Evolutionary conservation across 2,329 filamentous ascomycete species (phyloP).

Genomic region (Onygenales sp.): DNA sequence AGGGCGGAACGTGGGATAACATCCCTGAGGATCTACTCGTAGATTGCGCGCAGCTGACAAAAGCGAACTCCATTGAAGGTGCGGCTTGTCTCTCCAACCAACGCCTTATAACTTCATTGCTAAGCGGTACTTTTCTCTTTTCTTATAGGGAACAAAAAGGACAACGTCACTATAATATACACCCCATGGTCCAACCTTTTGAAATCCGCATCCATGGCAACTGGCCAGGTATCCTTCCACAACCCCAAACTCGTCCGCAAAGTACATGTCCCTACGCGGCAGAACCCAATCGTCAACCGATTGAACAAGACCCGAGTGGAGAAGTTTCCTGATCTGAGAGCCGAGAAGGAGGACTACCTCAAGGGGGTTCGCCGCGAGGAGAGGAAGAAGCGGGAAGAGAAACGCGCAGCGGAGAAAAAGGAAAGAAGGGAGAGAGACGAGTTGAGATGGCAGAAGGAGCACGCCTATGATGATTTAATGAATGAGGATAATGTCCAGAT

Average conservation of each 20-base stretch:
- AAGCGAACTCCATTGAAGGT: constrained; percentile 98
- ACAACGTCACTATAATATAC: constrained; percentile 94
- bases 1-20: constrained; percentile 72
- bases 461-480: constrained; percentile 91
- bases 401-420: constrained; percentile 30
- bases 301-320: constrained; percentile 94
- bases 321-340: constrained; percentile 70
- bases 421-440: constrained; percentile 67
- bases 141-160: constrained; percentile 81
- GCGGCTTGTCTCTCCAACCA: constrained; percentile 10
- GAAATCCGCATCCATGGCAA: constrained; percentile 92
- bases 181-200: constrained; percentile 95
- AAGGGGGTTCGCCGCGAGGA: constrained; percentile 65
- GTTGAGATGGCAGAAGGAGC: constrained; percentile 91
- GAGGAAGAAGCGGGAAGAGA: constrained; percentile 30
- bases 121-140: background rate
- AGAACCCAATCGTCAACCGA: constrained; percentile 91
- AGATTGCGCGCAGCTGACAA: constrained; percentile 94
- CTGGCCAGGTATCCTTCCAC: constrained; percentile 90
- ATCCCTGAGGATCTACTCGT: constrained; percentile 65
- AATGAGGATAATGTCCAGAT: constrained; percentile 67
- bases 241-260: constrained; percentile 74
- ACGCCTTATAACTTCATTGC: background rate
- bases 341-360: constrained; percentile 70
- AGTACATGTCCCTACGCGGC: constrained; percentile 66